Evolutionary conservation across 2,329 filamentous ascomycete genomes (phyloP).

Genomic region (Fusarium sulawesiense): DNA sequence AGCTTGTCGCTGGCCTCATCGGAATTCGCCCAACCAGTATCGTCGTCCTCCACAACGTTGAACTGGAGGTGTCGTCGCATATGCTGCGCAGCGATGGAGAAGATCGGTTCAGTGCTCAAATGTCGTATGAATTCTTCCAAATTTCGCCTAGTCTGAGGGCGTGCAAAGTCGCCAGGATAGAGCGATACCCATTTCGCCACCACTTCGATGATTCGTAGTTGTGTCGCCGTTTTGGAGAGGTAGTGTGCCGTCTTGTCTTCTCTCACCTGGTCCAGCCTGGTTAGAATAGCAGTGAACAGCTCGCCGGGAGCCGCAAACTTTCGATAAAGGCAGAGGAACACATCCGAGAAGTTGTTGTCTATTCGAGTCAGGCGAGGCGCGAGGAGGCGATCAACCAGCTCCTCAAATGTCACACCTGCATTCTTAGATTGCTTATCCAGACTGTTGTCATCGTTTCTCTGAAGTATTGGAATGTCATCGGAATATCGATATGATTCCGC

Average conservation of each 20-base stretch:
- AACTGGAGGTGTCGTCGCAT: slow-evolving; percentile 82
- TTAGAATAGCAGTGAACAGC: slow-evolving; percentile 81
- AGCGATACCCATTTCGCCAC: slow-evolving; percentile 88
- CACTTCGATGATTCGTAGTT: slow-evolving; percentile 85
- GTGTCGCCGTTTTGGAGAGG: slow-evolving; percentile 81
- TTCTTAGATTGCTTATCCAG: slow-evolving; percentile 62
- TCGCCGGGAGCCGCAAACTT: slow-evolving; percentile 88
- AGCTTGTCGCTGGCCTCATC: slow-evolving; percentile 65
- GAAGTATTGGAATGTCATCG: slow-evolving; percentile 74
- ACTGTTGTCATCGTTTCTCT: slow-evolving; percentile 72
- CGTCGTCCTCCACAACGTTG: slow-evolving; percentile 84
- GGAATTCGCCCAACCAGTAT: slow-evolving; percentile 89
- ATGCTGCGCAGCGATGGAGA: slow-evolving; percentile 85
- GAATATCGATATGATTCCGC: slow-evolving; percentile 73
- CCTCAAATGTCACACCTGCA: slow-evolving; percentile 70
- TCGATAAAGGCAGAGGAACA: slow-evolving; percentile 93
- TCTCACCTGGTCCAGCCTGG: slow-evolving; percentile 77
- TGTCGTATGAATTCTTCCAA: slow-evolving; percentile 80
- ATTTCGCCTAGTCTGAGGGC: slow-evolving; percentile 75
- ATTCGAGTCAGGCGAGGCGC: slow-evolving; percentile 83
- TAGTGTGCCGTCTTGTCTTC: slow-evolving; percentile 74
- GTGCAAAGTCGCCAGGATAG: slow-evolving; percentile 94
- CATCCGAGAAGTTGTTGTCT: slow-evolving; percentile 88
- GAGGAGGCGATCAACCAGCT: slow-evolving; percentile 88
- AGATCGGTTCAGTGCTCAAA: slow-evolving; percentile 82